Conservation (phyloP, 2,329 filamentous ascomycete genomes). For the Clarireedia homoeocarpa region DNA sequence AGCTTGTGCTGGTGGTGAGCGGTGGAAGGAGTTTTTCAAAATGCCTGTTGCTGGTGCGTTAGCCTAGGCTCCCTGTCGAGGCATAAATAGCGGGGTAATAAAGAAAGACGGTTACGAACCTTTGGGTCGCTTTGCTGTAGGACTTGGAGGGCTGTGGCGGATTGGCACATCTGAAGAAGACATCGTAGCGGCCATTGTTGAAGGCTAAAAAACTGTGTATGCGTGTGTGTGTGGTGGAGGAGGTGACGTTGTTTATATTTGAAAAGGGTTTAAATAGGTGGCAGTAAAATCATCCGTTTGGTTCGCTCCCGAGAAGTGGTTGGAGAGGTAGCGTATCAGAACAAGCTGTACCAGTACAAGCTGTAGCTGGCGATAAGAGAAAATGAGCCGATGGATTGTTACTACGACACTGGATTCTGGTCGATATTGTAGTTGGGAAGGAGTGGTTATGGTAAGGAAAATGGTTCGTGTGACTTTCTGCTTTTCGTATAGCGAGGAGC, state of each 20-base stretch:
- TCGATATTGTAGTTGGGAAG: not conserved
- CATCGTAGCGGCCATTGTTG: conserved; percentile 17
- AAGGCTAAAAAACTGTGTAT: not conserved
- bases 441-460: not conserved
- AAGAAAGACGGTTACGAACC: conserved; percentile 21
- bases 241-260: not conserved
- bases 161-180: conserved; percentile 20
- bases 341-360: no score
- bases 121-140: conserved; percentile 31
- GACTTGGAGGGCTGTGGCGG: conserved; percentile 27
- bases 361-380: not conserved
- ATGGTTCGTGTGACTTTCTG: conserved; percentile 4
- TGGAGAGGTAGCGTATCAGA: no score
- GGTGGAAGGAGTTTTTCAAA: conserved; percentile 78
- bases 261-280: not conserved
- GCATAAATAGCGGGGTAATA: conserved; percentile 2
- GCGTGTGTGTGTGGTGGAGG: not conserved
- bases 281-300: not conserved
- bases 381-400: not conserved
- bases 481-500: not conserved
- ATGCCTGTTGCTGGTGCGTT: conserved; percentile 55
- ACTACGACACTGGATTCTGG: not conserved
- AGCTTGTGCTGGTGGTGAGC: conserved; percentile 41
- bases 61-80: conserved; percentile 3
- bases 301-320: not conserved